These are phyloP conservation scores for Castanea mollissima DNA, from an alignment of 306 rosid species.

Conservation along the genomic window DNA sequence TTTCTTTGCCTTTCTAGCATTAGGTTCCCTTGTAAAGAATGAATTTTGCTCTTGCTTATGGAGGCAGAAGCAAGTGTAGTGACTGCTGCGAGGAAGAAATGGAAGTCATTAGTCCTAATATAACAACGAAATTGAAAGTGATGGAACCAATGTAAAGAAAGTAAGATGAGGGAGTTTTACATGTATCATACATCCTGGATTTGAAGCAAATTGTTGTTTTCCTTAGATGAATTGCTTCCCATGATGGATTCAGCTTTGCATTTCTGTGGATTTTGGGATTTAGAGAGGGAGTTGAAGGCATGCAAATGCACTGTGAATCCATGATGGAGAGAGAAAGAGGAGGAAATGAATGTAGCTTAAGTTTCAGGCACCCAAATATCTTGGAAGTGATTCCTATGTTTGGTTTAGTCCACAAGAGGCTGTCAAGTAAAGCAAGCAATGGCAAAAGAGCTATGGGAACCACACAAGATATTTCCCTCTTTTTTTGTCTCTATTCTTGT, in stretches of 20 bases:
- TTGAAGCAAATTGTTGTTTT: slow-evolving; percentile 25
- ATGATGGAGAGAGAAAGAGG: slow-evolving; percentile 17
- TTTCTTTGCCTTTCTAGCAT: slow-evolving; percentile 26
- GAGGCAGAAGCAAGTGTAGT: slow-evolving; percentile 18
- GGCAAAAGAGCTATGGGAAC: neutral
- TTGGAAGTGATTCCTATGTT: slow-evolving; percentile 38
- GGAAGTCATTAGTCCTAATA: neutral
- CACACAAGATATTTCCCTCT: no score
- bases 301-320: slow-evolving; percentile 32
- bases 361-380: slow-evolving; percentile 27
- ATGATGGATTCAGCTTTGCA: slow-evolving; percentile 18
- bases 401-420: neutral
- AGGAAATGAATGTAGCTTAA: slow-evolving; percentile 11
- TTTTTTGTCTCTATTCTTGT: no score
- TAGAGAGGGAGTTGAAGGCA: slow-evolving; percentile 27
- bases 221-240: slow-evolving; percentile 15
- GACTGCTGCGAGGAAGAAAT: slow-evolving; percentile 15
- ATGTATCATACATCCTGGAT: slow-evolving; percentile 44
- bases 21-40: slow-evolving; percentile 1
- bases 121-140: neutral
- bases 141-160: neutral
- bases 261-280: slow-evolving; percentile 17
- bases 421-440: neutral
- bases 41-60: slow-evolving; percentile 22
- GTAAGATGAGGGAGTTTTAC: neutral